phyloP scores from a whole-genome alignment of 2,329 filamentous ascomycete species.

The Ceratocystis albifundus region DNA sequence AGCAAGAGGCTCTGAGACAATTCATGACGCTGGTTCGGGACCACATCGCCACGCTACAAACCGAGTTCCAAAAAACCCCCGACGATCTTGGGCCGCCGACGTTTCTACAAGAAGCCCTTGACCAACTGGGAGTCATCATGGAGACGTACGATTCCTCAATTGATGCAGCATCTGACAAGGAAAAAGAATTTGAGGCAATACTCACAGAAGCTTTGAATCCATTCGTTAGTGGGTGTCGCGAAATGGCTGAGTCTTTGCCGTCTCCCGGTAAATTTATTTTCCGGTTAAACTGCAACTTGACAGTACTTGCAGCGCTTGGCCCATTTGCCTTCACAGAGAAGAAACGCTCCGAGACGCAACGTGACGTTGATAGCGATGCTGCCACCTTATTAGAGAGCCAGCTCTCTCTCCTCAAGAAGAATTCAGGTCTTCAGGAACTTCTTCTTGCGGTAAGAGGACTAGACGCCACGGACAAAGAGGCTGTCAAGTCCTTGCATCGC shows the following conservation, averaged over 20 bases:
- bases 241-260: conserved; percentile 50
- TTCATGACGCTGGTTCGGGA: conserved; percentile 75
- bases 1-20: conserved; percentile 66
- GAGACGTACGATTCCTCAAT: conserved; percentile 79
- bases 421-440: conserved; percentile 60
- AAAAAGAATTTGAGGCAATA: conserved; percentile 62
- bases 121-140: conserved; percentile 66
- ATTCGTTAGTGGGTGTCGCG: conserved; percentile 64
- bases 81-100: conserved; percentile 65
- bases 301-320: conserved; percentile 44
- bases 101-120: conserved; percentile 69
- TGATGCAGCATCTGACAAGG: conserved; percentile 45
- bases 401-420: conserved; percentile 57
- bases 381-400: conserved; percentile 43
- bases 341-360: conserved; percentile 42
- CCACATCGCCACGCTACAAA: conserved; percentile 62
- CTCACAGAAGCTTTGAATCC: conserved; percentile 74
- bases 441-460: conserved; percentile 31
- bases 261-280: conserved; percentile 56
- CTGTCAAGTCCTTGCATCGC: conserved; percentile 33
- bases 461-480: conserved; percentile 37
- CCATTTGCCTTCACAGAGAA: conserved; percentile 51
- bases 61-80: conserved; percentile 57
- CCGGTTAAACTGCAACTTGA: conserved; percentile 57
- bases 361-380: conserved; percentile 46